These are phyloP conservation scores for Boletus edulis DNA, from an alignment of 768 basidiomycete species.

Conservation along the genomic window DNA sequence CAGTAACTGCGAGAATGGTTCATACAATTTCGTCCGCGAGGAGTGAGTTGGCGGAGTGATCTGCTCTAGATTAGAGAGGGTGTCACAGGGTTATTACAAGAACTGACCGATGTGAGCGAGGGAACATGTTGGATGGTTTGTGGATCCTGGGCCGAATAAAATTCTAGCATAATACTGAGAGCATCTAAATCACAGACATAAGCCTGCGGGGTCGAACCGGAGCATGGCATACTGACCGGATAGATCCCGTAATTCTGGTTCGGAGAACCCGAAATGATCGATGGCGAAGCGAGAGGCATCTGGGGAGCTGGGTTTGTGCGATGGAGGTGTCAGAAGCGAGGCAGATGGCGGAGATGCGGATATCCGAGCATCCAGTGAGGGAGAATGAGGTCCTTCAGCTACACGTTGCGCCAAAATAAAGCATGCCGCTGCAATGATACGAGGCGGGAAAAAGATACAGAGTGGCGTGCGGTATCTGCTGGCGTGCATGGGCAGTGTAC, in stretches of 20 bases:
- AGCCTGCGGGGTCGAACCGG: not conserved
- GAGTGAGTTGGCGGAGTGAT: slow-evolving; percentile 46
- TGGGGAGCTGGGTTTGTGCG: slow-evolving; percentile 70
- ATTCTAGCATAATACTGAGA: slow-evolving; percentile 65
- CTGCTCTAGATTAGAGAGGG: slow-evolving; percentile 31
- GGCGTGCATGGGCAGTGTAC: slow-evolving; percentile 6
- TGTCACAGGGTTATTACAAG: not conserved
- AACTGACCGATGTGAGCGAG: slow-evolving; percentile 49
- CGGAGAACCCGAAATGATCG: slow-evolving; percentile 63
- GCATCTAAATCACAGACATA: slow-evolving; percentile 44
- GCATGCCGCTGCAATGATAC: slow-evolving; percentile 73
- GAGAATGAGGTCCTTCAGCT: slow-evolving; percentile 68
- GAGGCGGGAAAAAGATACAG: slow-evolving; percentile 67
- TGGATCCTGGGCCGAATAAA: slow-evolving; percentile 64
- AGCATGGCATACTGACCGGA: slow-evolving; percentile 46
- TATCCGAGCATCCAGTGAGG: slow-evolving; percentile 73
- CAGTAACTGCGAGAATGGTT: slow-evolving; percentile 36
- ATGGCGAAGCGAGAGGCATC: slow-evolving; percentile 66
- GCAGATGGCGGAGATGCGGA: slow-evolving; percentile 68
- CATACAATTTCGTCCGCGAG: slow-evolving; percentile 39
- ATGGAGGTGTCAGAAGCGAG: slow-evolving; percentile 78
- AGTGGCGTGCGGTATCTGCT: slow-evolving; percentile 75
- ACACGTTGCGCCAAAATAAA: slow-evolving; percentile 74
- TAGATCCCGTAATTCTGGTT: slow-evolving; percentile 54
- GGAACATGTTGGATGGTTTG: slow-evolving; percentile 49